Conservation (phyloP, 768 basidiomycete genomes). For the Rhizopogon salebrosus region DNA sequence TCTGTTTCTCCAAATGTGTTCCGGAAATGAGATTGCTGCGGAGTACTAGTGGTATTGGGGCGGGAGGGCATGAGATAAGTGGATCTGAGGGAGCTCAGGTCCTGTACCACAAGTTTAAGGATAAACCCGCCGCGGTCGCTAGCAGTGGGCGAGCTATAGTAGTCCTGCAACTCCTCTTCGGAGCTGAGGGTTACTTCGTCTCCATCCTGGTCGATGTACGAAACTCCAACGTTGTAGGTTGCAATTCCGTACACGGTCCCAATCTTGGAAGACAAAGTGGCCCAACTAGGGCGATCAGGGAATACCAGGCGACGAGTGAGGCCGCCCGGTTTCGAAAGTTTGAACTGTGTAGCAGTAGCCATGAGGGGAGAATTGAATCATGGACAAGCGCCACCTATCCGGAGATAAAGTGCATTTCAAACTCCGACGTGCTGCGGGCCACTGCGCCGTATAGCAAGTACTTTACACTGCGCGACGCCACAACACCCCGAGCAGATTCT, state of each 20-base stretch:
- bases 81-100: constrained; percentile 40
- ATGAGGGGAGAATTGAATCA: constrained; percentile 11
- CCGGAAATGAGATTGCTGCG: constrained; percentile 36
- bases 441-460: constrained; percentile 1
- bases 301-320: constrained; percentile 60
- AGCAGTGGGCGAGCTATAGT: constrained; percentile 38
- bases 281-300: constrained; percentile 48
- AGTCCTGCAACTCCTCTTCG: constrained; percentile 73
- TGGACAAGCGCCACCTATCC: not conserved
- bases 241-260: constrained; percentile 52
- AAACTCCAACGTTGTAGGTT: constrained; percentile 52
- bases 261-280: constrained; percentile 49
- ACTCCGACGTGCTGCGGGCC: constrained; percentile 38
- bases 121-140: constrained; percentile 13
- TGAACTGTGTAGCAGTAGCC: constrained; percentile 52
- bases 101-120: constrained; percentile 60
- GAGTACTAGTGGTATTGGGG: constrained; percentile 26
- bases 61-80: constrained; percentile 26
- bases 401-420: constrained; percentile 28
- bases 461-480: no score
- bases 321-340: constrained; percentile 52
- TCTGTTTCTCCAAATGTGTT: constrained; percentile 55
- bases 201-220: constrained; percentile 67
- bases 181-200: constrained; percentile 77
- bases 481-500: not conserved